These are phyloP conservation scores for Elsinoe arachidis DNA, from an alignment of 2,329 filamentous ascomycete species.

Conservation along the genomic window DNA sequence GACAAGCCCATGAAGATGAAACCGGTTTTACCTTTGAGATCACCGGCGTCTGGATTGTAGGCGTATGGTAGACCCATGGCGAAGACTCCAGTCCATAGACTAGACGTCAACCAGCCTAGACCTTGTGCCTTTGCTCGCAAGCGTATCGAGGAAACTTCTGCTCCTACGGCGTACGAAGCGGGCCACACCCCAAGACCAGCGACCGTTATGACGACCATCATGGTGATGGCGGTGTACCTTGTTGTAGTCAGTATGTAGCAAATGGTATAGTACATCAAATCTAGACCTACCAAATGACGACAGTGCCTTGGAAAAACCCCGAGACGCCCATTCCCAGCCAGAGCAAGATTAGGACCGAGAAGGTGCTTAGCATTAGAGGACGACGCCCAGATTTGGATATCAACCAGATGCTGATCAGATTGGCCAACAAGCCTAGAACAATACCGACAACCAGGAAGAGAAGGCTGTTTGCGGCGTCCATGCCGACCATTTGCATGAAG, in stretches of 20 bases:
- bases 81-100: constrained; percentile 35
- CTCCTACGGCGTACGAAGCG: constrained; percentile 34
- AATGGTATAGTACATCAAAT: neutral
- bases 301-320: constrained; percentile 34
- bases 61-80: constrained; percentile 44
- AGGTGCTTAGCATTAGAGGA: constrained; percentile 30
- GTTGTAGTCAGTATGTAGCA: constrained; percentile 4
- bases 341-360: constrained; percentile 28
- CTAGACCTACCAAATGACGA: constrained; percentile 33
- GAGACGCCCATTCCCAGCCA: constrained; percentile 43
- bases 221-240: constrained; percentile 34
- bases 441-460: constrained; percentile 30
- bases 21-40: constrained; percentile 34
- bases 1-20: constrained; percentile 34
- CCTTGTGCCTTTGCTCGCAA: constrained; percentile 39
- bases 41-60: constrained; percentile 40
- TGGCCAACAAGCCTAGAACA: constrained; percentile 41
- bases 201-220: constrained; percentile 39
- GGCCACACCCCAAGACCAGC: constrained; percentile 39
- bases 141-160: constrained; percentile 38
- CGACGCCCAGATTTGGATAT: constrained; percentile 35
- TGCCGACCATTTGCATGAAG: constrained; percentile 28
- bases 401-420: constrained; percentile 44
- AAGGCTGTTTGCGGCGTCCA: constrained; percentile 27
- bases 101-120: constrained; percentile 36